Conservation (phyloP, 1,284 basidiomycete genomes). For the Tetrapyrgos nigripes region DNA sequence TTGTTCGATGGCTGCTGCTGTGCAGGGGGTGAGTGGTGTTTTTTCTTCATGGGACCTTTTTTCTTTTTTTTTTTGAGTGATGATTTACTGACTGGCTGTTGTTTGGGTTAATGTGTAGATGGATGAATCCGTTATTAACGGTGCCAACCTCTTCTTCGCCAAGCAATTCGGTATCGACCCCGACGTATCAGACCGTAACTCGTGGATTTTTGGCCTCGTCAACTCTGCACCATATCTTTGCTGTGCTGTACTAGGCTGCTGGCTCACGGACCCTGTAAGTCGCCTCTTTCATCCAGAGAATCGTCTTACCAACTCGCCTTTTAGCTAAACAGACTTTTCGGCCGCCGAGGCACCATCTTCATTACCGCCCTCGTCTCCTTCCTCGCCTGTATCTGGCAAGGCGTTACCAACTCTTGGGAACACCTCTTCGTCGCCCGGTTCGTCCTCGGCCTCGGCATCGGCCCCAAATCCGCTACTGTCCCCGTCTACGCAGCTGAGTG, state of each 20-base stretch:
- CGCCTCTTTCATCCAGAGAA: background rate
- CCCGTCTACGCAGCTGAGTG: slow-evolving; percentile 60
- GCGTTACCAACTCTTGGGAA: slow-evolving; percentile 66
- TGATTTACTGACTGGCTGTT: too few species aligned
- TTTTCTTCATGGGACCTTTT: background rate
- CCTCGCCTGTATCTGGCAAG: slow-evolving; percentile 67
- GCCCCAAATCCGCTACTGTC: slow-evolving; percentile 63
- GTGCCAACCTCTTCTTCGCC: slow-evolving; percentile 73
- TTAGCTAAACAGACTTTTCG: slow-evolving; percentile 62
- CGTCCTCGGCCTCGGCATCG: slow-evolving; percentile 72
- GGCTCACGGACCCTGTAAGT: slow-evolving; percentile 64
- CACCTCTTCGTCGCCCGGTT: slow-evolving; percentile 70
- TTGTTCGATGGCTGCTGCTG: slow-evolving; percentile 6
- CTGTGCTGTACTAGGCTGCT: slow-evolving; percentile 59
- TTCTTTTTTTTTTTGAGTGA: slow-evolving; percentile 56
- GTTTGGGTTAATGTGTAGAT: too few species aligned
- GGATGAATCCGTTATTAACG: slow-evolving; percentile 72
- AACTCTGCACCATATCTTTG: slow-evolving; percentile 73
- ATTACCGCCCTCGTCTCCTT: slow-evolving; percentile 62
- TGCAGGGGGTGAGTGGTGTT: background rate
- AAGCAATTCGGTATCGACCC: slow-evolving; percentile 50
- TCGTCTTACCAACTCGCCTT: background rate
- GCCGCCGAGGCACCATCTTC: slow-evolving; percentile 75
- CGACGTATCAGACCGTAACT: slow-evolving; percentile 43
- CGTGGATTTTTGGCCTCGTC: slow-evolving; percentile 73